Evolutionary conservation across 2,329 filamentous ascomycete genomes (phyloP).

Genomic region (Sporothrix dimorphospora): DNA sequence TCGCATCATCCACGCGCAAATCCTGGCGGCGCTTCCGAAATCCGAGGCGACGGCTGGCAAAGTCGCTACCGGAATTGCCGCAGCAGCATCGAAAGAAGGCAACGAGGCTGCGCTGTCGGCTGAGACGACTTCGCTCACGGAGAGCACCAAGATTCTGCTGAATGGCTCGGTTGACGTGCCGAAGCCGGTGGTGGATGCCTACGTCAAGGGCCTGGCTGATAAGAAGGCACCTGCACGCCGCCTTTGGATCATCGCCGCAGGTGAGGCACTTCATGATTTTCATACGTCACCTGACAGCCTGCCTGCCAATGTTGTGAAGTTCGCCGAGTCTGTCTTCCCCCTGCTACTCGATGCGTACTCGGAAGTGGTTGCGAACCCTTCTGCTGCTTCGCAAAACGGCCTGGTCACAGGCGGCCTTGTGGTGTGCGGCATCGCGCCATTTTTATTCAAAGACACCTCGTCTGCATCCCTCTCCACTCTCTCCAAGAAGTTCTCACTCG

Average conservation of each 20-base stretch:
- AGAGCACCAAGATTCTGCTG: conserved; percentile 66
- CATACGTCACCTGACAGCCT: conserved; percentile 50
- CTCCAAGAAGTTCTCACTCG: conserved; percentile 64
- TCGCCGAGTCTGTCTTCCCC: conserved; percentile 57
- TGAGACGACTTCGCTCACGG: conserved; percentile 72
- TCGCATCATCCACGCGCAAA: conserved; percentile 78
- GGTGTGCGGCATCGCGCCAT: conserved; percentile 65
- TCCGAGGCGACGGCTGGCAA: conserved; percentile 66
- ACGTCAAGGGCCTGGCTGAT: conserved; percentile 80
- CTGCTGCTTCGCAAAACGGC: conserved; percentile 78
- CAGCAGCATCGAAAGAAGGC: conserved; percentile 78
- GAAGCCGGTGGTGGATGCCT: conserved; percentile 68
- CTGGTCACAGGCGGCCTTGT: conserved; percentile 80
- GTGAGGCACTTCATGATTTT: conserved; percentile 68
- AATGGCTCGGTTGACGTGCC: conserved; percentile 63
- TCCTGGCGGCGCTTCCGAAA: conserved; percentile 68
- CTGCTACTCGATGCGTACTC: conserved; percentile 71
- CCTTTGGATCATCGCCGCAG: conserved; percentile 77
- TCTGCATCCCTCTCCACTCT: conserved; percentile 51
- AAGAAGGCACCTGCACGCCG: conserved; percentile 79
- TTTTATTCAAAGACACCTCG: conserved; percentile 58
- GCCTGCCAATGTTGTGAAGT: conserved; percentile 51
- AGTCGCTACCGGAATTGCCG: conserved; percentile 66
- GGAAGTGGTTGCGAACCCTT: conserved; percentile 77
- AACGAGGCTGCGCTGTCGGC: conserved; percentile 81